These are phyloP conservation scores for Penicillium sp. DNA, from an alignment of 2,329 filamentous ascomycete genomes.

Conservation along the genomic window DNA sequence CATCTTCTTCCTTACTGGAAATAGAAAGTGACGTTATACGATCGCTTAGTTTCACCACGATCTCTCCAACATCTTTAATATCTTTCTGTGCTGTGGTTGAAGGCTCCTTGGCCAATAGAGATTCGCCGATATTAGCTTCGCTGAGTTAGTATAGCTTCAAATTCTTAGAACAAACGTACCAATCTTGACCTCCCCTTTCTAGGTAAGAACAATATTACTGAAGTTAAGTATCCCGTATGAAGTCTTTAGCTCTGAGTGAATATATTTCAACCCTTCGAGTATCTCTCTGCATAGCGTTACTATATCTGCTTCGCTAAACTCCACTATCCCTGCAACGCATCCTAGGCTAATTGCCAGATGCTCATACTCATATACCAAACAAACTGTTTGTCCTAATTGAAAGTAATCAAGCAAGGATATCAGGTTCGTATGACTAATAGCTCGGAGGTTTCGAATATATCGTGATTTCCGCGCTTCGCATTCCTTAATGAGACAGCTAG, in stretches of 20 bases:
- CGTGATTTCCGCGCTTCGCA: background rate
- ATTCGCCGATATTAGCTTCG: conserved; percentile 1
- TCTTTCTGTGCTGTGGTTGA: background rate
- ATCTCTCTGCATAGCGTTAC: conserved; percentile 14
- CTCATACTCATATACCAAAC: conserved; percentile 14
- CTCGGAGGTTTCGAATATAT: background rate
- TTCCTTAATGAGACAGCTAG: conserved; percentile 5
- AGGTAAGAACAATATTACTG: conserved; percentile 13
- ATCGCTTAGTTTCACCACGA: background rate
- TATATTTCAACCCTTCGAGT: conserved; percentile 8
- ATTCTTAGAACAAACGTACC: background rate
- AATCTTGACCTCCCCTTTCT: conserved; percentile 12
- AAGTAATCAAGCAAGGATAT: conserved; percentile 1
- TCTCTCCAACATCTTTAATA: background rate
- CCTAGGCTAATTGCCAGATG: conserved; percentile 10
- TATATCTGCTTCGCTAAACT: conserved; percentile 13
- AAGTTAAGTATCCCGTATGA: background rate
- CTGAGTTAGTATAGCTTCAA: background rate
- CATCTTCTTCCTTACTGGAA: background rate
- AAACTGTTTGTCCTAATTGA: background rate
- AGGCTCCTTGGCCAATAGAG: background rate
- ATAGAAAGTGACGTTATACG: background rate
- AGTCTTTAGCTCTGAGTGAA: conserved; percentile 7
- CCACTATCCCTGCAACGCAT: conserved; percentile 3
- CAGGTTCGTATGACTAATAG: conserved; percentile 3